Percentiles rank a stretch among this genome's conserved stretches.
These are phyloP conservation scores for Naematelia aurantialba DNA, from an alignment of 768 basidiomycete genomes.

Conservation along the genomic window DNA sequence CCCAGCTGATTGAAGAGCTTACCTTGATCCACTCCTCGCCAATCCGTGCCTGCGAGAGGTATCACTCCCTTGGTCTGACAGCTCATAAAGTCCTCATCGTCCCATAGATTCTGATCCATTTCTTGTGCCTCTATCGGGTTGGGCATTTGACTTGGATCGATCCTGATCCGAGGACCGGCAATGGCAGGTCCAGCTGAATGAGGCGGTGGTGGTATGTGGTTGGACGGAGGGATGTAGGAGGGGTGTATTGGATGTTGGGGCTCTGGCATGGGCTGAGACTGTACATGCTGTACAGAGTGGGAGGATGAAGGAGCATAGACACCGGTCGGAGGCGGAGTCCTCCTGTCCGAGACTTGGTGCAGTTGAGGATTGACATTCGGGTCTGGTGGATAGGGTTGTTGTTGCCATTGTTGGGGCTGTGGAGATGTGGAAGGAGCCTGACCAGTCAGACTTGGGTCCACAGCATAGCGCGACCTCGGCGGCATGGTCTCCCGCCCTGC, in stretches of 20 bases:
- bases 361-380: conserved; percentile 24
- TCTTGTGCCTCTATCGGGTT: conserved; percentile 78
- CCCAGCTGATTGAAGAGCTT: conserved; percentile 18
- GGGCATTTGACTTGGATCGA: conserved; percentile 87
- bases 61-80: conserved; percentile 60
- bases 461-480: conserved; percentile 44
- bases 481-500: conserved; percentile 23
- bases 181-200: conserved; percentile 62
- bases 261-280: background rate
- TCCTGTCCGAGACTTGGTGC: conserved; percentile 26
- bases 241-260: conserved; percentile 19
- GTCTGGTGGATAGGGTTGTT: conserved; percentile 23
- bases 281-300: conserved; percentile 2
- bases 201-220: conserved; percentile 64
- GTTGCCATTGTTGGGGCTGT: conserved; percentile 21
- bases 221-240: conserved; percentile 22
- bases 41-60: conserved; percentile 84
- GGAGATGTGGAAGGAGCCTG: conserved; percentile 11
- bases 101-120: conserved; percentile 73
- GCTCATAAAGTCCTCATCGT: conserved; percentile 65
- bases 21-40: conserved; percentile 87
- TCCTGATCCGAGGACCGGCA: conserved; percentile 59
- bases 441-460: conserved; percentile 40
- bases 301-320: conserved; percentile 24
- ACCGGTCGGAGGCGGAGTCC: conserved; percentile 20